A percentile compares a stretch with the other conserved stretches of the same genome.
Evolutionary conservation across 352 stramenopile genomes (phyloP).

Genomic region (Phytophthora sansomeana): DNA sequence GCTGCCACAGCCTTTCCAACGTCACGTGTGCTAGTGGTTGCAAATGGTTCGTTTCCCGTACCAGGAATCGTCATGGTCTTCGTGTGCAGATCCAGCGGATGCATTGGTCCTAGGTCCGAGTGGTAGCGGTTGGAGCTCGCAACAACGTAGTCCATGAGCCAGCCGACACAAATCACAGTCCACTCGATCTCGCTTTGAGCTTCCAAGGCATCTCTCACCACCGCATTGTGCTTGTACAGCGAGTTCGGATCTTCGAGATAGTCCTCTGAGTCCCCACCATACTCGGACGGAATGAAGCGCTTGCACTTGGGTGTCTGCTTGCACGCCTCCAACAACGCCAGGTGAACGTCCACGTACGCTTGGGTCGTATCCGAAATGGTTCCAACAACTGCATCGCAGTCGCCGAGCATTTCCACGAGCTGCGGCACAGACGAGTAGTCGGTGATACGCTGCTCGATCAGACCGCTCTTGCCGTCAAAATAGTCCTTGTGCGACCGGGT

Average conservation of each 20-base stretch:
- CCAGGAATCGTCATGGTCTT: slow-evolving; percentile 47
- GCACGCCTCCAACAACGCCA: slow-evolving; percentile 42
- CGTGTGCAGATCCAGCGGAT: slow-evolving; percentile 29
- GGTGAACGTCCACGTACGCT: slow-evolving; percentile 26
- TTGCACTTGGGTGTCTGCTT: slow-evolving; percentile 48
- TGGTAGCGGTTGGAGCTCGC: slow-evolving; percentile 39
- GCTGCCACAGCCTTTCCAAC: slow-evolving; percentile 22
- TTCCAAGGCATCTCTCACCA: slow-evolving; percentile 29
- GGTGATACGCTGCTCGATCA: neutral
- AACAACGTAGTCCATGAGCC: slow-evolving; percentile 42
- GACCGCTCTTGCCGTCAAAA: slow-evolving; percentile 40
- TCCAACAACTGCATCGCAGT: slow-evolving; percentile 46
- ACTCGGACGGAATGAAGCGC: slow-evolving; percentile 59
- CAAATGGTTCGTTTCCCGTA: slow-evolving; percentile 38
- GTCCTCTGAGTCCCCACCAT: slow-evolving; percentile 40
- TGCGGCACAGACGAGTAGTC: slow-evolving; percentile 38
- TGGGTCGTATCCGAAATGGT: slow-evolving; percentile 24
- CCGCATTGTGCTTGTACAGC: slow-evolving; percentile 13
- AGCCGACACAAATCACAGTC: slow-evolving; percentile 39
- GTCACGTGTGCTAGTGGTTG: slow-evolving; percentile 39
- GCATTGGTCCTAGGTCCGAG: slow-evolving; percentile 19
- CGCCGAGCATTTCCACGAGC: slow-evolving; percentile 27
- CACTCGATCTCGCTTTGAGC: slow-evolving; percentile 48
- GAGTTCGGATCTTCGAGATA: slow-evolving; percentile 20
- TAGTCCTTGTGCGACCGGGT: slow-evolving; percentile 47